Evolutionary conservation across 306 rosid genomes (phyloP).

Genomic region (Vicia faba): DNA sequence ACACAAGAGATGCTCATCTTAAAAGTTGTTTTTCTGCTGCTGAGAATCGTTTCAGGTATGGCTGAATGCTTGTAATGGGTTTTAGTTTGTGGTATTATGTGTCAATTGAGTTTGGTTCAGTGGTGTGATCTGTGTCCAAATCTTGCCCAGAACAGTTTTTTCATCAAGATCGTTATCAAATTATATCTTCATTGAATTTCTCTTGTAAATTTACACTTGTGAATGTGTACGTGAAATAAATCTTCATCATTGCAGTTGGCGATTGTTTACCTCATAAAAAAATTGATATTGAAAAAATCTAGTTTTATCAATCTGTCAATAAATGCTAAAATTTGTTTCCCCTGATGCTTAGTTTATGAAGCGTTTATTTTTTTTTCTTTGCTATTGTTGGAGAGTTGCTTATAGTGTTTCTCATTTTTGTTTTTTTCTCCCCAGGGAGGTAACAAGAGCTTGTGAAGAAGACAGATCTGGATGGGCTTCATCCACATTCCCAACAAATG

Average conservation of each 20-base stretch:
- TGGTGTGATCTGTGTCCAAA: constrained; percentile 13
- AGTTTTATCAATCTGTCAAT: background rate
- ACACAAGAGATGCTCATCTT: constrained; percentile 46
- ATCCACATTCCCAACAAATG: constrained; percentile 69
- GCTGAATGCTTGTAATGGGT: constrained; percentile 20
- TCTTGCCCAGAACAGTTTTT: background rate
- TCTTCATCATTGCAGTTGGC: constrained; percentile 28
- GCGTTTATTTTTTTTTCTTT: background rate
- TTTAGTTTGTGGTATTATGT: constrained; percentile 30
- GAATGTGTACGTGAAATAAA: constrained; percentile 5
- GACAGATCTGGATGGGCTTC: constrained; percentile 81
- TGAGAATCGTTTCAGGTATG: constrained; percentile 90
- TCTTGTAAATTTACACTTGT: constrained; percentile 1
- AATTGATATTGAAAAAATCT: background rate
- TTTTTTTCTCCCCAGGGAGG: constrained; percentile 54
- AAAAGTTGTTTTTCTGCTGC: constrained; percentile 49
- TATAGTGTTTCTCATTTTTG: constrained; percentile 21
- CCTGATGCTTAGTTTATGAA: background rate
- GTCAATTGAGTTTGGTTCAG: constrained; percentile 15
- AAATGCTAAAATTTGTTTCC: constrained; percentile 26
- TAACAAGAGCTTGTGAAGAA: constrained; percentile 71
- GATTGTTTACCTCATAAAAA: background rate
- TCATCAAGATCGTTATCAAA: constrained; percentile 15
- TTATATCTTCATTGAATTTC: constrained; percentile 27
- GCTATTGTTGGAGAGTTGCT: constrained; percentile 38